A percentile compares a stretch with the other conserved stretches of the same genome.
Conservation (phyloP, 2,329 filamentous ascomycete genomes). For the Ascochyta clinopodiicola region DNA sequence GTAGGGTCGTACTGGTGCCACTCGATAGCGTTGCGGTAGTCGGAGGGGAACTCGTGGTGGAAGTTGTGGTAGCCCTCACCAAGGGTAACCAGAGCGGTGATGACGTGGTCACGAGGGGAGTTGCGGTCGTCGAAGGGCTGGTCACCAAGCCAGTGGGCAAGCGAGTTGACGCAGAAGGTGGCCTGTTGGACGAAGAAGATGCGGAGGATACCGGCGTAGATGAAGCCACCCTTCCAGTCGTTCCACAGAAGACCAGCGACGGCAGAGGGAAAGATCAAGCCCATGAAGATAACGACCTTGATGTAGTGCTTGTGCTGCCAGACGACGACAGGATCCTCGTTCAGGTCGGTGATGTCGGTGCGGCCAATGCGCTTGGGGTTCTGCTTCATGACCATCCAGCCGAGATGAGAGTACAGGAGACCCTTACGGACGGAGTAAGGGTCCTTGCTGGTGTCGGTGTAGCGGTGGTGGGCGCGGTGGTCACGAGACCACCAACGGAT, state of each 20-base stretch:
- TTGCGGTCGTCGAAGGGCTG: slow-evolving; percentile 55
- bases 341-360: slow-evolving; percentile 59
- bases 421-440: slow-evolving; percentile 62
- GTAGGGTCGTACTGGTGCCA: slow-evolving; percentile 54
- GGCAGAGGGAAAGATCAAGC: slow-evolving; percentile 56
- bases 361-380: slow-evolving; percentile 61
- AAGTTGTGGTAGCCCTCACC: slow-evolving; percentile 56
- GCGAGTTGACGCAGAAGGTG: slow-evolving; percentile 62
- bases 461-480: slow-evolving; percentile 60
- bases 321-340: slow-evolving; percentile 59
- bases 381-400: slow-evolving; percentile 63
- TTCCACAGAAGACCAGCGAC: slow-evolving; percentile 58
- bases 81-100: slow-evolving; percentile 53
- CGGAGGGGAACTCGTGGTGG: slow-evolving; percentile 54
- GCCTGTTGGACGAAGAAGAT: slow-evolving; percentile 62
- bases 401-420: slow-evolving; percentile 58
- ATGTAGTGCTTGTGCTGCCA: slow-evolving; percentile 59
- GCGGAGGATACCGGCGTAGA: slow-evolving; percentile 60
- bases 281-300: slow-evolving; percentile 57
- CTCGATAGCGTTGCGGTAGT: slow-evolving; percentile 54
- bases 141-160: slow-evolving; percentile 60
- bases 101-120: slow-evolving; percentile 52
- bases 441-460: slow-evolving; percentile 61
- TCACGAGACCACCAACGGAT: slow-evolving; percentile 59
- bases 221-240: slow-evolving; percentile 58